Conservation (phyloP, 1,284 basidiomycete species). For the Cutaneotrichosporon sp. region DNA sequence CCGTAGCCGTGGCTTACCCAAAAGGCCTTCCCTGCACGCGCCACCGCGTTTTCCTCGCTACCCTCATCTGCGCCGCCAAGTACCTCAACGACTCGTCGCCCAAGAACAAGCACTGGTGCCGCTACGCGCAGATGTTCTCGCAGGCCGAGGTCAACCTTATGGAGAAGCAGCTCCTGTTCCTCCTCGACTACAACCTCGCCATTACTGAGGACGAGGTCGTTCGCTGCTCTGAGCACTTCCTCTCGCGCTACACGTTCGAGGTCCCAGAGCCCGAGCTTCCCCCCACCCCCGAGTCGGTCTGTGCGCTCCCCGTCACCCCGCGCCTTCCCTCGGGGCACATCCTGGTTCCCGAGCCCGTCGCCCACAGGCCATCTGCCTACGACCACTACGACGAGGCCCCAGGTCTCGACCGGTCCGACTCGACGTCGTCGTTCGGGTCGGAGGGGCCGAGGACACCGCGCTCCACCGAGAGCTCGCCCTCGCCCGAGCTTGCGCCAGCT, state of each 20-base stretch:
- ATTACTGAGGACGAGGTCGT: conserved; percentile 60
- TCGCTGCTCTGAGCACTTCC: conserved; percentile 82
- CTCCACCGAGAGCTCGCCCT: conserved; percentile 9
- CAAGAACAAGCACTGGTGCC: conserved; percentile 90
- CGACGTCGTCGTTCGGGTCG: conserved; percentile 52
- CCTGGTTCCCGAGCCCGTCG: conserved; percentile 4
- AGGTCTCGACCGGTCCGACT: conserved; percentile 52
- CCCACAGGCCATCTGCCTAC: not conserved
- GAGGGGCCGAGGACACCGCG: conserved; percentile 42
- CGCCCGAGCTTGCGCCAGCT: not conserved
- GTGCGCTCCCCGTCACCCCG: conserved; percentile 40
- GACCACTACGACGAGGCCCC: conserved; percentile 26
- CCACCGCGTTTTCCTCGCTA: conserved; percentile 93
- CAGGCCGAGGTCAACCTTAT: conserved; percentile 78
- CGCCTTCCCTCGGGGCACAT: conserved; percentile 22
- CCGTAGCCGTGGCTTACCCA: conserved; percentile 2
- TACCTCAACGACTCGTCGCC: conserved; percentile 96
- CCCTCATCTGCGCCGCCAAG: conserved; percentile 94
- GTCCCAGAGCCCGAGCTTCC: conserved; percentile 18
- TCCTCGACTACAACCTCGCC: conserved; percentile 68
- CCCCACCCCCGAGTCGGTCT: conserved; percentile 28
- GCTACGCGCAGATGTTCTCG: conserved; percentile 68
- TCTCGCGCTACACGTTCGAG: conserved; percentile 28
- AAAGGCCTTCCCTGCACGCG: conserved; percentile 87
- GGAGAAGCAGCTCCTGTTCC: conserved; percentile 90